phyloP scores from a whole-genome alignment of 73 alveolate genomes.

The Uronychia setigera region DNA sequence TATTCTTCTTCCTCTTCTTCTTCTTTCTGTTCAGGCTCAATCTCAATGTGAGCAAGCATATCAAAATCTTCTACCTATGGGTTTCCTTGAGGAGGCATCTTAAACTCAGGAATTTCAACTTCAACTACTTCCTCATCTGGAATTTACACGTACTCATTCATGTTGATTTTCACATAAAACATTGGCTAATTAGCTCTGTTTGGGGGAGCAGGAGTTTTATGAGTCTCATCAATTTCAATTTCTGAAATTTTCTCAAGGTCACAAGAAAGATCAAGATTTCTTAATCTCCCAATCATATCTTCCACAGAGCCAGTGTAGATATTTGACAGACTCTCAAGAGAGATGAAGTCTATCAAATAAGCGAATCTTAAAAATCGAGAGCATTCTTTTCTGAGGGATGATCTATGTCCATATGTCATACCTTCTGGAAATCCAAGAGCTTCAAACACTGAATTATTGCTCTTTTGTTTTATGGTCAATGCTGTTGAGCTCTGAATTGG shows the following conservation, averaged over 20 bases:
- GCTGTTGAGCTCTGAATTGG: constrained; percentile 59
- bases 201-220: constrained; percentile 59
- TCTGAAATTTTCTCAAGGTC: constrained; percentile 45
- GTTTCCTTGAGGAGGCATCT: constrained; percentile 40
- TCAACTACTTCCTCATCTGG: constrained; percentile 18
- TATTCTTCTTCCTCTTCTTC: constrained; percentile 41
- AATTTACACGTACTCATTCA: constrained; percentile 14
- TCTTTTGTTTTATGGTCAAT: constrained; percentile 59
- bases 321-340: constrained; percentile 74
- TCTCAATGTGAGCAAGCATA: constrained; percentile 43
- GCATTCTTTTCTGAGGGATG: constrained; percentile 85
- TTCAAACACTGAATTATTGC: constrained; percentile 68
- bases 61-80: constrained; percentile 36
- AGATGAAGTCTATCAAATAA: constrained; percentile 75
- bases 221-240: constrained; percentile 51
- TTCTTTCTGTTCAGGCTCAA: constrained; percentile 37
- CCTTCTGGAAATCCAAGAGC: constrained; percentile 87
- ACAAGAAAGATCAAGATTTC: constrained; percentile 37
- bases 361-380: constrained; percentile 78
- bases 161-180: constrained; percentile 47
- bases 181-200: constrained; percentile 56
- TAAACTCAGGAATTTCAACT: constrained; percentile 21
- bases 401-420: constrained; percentile 84
- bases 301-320: constrained; percentile 72
- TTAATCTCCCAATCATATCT: constrained; percentile 62